phyloP scores from a whole-genome alignment of 768 basidiomycete genomes.

The Lactifluus pinguis region DNA sequence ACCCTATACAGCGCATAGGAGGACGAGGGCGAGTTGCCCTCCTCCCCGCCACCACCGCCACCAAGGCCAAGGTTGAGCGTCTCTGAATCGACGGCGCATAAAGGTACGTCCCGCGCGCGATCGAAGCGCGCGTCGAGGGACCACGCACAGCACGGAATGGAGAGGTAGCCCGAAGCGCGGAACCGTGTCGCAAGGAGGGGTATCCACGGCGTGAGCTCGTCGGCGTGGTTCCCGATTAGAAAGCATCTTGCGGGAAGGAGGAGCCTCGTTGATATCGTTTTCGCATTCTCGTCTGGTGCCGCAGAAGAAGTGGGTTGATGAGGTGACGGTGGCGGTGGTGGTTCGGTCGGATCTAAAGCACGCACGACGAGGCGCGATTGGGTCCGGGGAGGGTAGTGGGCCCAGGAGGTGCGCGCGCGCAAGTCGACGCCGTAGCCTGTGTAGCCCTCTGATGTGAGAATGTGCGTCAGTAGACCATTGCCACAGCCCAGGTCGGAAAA shows the following conservation, averaged over 20 bases:
- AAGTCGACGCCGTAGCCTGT: conserved; percentile 78
- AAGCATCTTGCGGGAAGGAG: conserved; percentile 46
- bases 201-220: conserved; percentile 93
- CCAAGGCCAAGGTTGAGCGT: conserved; percentile 58
- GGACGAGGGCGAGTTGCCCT: not conserved
- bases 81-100: conserved; percentile 24
- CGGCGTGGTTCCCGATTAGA: conserved; percentile 91
- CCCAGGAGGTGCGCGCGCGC: conserved; percentile 79
- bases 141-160: conserved; percentile 91
- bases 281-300: not conserved
- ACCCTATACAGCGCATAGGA: conserved; percentile 79
- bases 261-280: conserved; percentile 3
- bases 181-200: conserved; percentile 67
- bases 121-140: conserved; percentile 60
- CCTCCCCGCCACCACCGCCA: conserved; percentile 42
- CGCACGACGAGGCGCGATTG: conserved; percentile 53
- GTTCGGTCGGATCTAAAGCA: conserved; percentile 54
- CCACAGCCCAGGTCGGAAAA: conserved; percentile 94
- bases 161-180: conserved; percentile 57
- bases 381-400: conserved; percentile 57
- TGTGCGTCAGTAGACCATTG: conserved; percentile 87
- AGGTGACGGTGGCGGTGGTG: not conserved
- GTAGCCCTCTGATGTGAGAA: conserved; percentile 79
- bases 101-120: conserved; percentile 32
- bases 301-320: no score